Base-by-base conservation (phyloP, 169 alveolate genomes). In the Eimeria praecox region DNA sequence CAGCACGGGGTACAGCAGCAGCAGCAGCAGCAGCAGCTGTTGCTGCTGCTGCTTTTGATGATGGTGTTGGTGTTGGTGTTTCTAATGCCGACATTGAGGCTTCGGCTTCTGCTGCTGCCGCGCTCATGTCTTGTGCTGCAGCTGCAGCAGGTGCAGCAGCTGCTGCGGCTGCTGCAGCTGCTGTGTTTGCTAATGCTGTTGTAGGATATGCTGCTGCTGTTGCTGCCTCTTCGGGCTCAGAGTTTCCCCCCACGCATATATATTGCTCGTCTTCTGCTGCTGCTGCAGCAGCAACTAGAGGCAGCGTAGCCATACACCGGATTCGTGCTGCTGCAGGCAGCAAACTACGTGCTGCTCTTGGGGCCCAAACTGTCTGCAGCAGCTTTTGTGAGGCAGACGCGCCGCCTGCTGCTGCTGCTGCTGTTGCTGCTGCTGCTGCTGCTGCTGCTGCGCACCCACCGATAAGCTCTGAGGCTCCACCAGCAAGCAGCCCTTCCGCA, bases 401-500 rank as follows among this genome's bases (percentile, higher is more conserved):
- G 38, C 35, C 18, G 33, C 86, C 52, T 40, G 56, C 86, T 35
- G 86, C 24, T 75, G 86, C 54, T 38, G 86, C 86, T 75, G 86
- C 56, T 75, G 86, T 54, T 75, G 86, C 86, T 75, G 86, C 86
- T 75, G 6, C 82, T 71, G 82, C 42, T 71, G 82, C 82, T 71
- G 38, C 82, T 71, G 82, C 82, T 71, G 10, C 82, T 9, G 82
- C 9, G 59, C 54, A 35, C 18, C 54, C 35, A 12, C 24, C 54
- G 10, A 30, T 0, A 8, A 20, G 59, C 35, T 10, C 56, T 35
- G 54, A 5, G 33, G 56, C 86, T 40, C 59, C 86, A 75, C 59
- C 30, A 35, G 56, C 24, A 35, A 42, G 86, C n/a, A 40, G 86
- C 20, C 38, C 56, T 27, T 20, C 56, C 54, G 49, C 20, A 24